A percentile compares a stretch with the other conserved stretches of the same genome.
These are phyloP conservation scores for Haplosporangium sp. DNA, from an alignment of 371 early-diverging fungal genomes.

Conservation along the genomic window DNA sequence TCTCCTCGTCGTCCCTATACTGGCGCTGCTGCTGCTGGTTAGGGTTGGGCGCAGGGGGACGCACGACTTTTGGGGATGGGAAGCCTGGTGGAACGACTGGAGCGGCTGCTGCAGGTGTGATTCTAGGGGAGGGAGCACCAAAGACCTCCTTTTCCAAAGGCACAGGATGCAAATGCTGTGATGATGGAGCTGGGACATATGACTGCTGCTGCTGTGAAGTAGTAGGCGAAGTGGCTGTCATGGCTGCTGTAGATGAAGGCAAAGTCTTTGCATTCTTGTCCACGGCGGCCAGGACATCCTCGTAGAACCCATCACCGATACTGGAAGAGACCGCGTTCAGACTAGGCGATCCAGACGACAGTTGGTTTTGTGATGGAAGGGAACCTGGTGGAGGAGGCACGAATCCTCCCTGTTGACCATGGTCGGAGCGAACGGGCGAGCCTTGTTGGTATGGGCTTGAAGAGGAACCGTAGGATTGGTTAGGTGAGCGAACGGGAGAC, in stretches of 20 bases:
- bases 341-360: background rate
- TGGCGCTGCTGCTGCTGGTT: constrained; percentile 7
- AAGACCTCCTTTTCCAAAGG: constrained; percentile 27
- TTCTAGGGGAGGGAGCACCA: constrained; percentile 51
- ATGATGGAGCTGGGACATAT: constrained; percentile 8
- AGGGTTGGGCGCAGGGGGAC: constrained; percentile 4
- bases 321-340: constrained; percentile 1
- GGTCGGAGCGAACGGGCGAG: no score
- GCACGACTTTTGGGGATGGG: no score
- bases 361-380: background rate
- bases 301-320: constrained; percentile 39
- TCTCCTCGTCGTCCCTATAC: constrained; percentile 16
- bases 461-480: constrained; percentile 12
- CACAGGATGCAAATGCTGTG: constrained; percentile 10
- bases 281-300: constrained; percentile 45
- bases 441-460: constrained; percentile 24
- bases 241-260: constrained; percentile 9
- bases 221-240: no score
- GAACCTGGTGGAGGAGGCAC: background rate
- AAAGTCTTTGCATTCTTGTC: constrained; percentile 13
- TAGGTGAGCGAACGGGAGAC: constrained; percentile 16
- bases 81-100: background rate
- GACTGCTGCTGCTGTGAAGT: constrained; percentile 17
- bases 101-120: constrained; percentile 15
- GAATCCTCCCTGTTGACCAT: no score